phyloP scores from a whole-genome alignment of 2,329 filamentous ascomycete species.

The Dactylellina leptospora region DNA sequence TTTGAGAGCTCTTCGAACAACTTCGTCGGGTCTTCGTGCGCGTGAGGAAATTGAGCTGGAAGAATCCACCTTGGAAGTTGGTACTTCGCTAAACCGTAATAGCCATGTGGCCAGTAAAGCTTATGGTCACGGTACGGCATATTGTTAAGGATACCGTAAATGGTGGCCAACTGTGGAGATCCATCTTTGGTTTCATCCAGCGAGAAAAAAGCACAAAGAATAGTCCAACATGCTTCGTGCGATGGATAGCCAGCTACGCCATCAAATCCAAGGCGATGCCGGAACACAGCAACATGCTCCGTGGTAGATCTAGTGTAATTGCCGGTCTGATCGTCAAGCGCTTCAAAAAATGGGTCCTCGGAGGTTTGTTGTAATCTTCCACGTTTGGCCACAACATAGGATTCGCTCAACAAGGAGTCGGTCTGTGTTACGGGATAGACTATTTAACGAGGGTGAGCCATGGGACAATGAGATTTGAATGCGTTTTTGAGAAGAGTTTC shows the following conservation, averaged over 20 bases:
- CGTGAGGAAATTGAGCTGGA: slow-evolving; percentile 1
- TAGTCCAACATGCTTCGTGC: slow-evolving; percentile 3
- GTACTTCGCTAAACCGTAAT: background rate
- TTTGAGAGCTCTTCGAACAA: background rate
- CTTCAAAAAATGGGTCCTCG: background rate
- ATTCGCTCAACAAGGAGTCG: background rate
- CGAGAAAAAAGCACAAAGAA: background rate
- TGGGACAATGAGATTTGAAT: background rate
- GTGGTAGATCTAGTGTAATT: background rate
- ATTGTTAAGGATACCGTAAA: slow-evolving; percentile 7
- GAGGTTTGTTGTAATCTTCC: background rate
- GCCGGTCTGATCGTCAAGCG: background rate
- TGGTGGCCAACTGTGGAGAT: background rate
- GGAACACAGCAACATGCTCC: background rate
- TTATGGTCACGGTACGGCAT: background rate
- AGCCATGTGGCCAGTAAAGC: background rate
- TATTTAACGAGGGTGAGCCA: background rate
- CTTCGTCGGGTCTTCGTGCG: background rate
- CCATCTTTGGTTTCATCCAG: background rate
- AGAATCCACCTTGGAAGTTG: background rate
- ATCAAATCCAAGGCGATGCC: background rate
- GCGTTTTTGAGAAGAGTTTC: background rate
- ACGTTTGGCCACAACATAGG: background rate
- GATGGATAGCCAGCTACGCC: background rate
- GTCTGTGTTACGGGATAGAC: background rate